phyloP scores from a whole-genome alignment of 495 filamentous ascomycete species.

The Bacidia rubella region DNA sequence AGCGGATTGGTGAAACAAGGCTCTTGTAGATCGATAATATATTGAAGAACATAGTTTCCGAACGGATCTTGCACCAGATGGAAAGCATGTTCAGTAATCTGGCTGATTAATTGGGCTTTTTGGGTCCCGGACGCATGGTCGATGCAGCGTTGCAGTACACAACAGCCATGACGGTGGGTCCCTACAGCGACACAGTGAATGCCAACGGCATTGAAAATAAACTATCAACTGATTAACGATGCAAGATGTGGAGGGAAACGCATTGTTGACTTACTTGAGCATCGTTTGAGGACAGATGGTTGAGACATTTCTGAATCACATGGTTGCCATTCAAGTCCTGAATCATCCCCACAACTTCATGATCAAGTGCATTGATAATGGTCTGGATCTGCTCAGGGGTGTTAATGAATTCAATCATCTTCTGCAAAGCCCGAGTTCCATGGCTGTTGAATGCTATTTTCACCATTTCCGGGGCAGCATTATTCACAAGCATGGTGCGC shows the following conservation, averaged over 20 bases:
- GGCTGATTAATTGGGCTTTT: slow-evolving; percentile 69
- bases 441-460: slow-evolving; percentile 92
- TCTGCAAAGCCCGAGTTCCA: slow-evolving; percentile 89
- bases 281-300: slow-evolving; percentile 68
- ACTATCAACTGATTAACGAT: slow-evolving; percentile 24
- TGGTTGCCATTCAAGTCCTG: slow-evolving; percentile 97
- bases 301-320: slow-evolving; percentile 97
- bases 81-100: slow-evolving; percentile 73
- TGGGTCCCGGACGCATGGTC: slow-evolving; percentile 87
- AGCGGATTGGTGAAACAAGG: slow-evolving; percentile 70
- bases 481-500: slow-evolving; percentile 81
- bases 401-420: slow-evolving; percentile 96
- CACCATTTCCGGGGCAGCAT: slow-evolving; percentile 71
- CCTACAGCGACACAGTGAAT: slow-evolving; percentile 76
- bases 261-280: slow-evolving; percentile 37
- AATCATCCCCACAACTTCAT: slow-evolving; percentile 79
- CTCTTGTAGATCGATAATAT: slow-evolving; percentile 88
- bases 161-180: slow-evolving; percentile 95
- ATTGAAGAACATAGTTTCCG: slow-evolving; percentile 97
- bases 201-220: slow-evolving; percentile 93
- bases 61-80: slow-evolving; percentile 88
- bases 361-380: slow-evolving; percentile 64
- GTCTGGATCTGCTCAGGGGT: slow-evolving; percentile 63
- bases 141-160: slow-evolving; percentile 93
- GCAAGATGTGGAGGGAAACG: not conserved